Conservation (phyloP, 2,329 filamentous ascomycete species). For the Alternaria sp. region DNA sequence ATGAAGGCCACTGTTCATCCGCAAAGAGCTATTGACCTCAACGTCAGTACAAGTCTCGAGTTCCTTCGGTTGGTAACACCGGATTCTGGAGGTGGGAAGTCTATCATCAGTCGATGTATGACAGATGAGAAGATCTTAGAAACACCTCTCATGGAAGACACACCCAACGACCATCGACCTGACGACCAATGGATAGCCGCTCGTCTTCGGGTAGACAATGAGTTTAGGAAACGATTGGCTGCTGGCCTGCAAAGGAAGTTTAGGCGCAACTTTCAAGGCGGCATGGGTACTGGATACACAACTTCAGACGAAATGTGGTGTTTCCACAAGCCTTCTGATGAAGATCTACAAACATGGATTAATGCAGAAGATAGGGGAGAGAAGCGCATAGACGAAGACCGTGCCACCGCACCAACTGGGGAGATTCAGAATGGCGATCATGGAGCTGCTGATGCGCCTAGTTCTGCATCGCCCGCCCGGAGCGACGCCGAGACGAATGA, state of each 20-base stretch:
- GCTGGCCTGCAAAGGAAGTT: slow-evolving; percentile 54
- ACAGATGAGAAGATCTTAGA: slow-evolving; percentile 63
- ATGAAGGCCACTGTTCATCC: slow-evolving; percentile 72
- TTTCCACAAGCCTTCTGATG: slow-evolving; percentile 53
- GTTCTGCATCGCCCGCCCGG: slow-evolving; percentile 2
- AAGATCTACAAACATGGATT: slow-evolving; percentile 41
- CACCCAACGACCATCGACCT: slow-evolving; percentile 64
- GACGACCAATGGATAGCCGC: slow-evolving; percentile 67
- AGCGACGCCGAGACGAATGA: slow-evolving; percentile 12
- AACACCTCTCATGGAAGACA: slow-evolving; percentile 55
- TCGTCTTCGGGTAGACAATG: slow-evolving; percentile 65
- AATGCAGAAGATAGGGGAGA: slow-evolving; percentile 29
- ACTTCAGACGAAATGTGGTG: slow-evolving; percentile 64
- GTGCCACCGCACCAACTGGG: slow-evolving; percentile 14
- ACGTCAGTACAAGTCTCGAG: slow-evolving; percentile 68
- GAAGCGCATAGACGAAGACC: slow-evolving; percentile 30
- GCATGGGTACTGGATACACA: slow-evolving; percentile 44
- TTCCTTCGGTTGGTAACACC: slow-evolving; percentile 65
- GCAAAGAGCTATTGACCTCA: slow-evolving; percentile 68
- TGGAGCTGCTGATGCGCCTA: slow-evolving; percentile 1
- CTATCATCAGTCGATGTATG: slow-evolving; percentile 61
- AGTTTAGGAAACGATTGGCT: slow-evolving; percentile 62
- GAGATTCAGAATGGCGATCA: slow-evolving; percentile 2
- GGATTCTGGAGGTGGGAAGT: slow-evolving; percentile 45
- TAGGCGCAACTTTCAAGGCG: slow-evolving; percentile 49